phyloP scores from a whole-genome alignment of 1,284 basidiomycete species.

The Ganoderma lucidum region DNA sequence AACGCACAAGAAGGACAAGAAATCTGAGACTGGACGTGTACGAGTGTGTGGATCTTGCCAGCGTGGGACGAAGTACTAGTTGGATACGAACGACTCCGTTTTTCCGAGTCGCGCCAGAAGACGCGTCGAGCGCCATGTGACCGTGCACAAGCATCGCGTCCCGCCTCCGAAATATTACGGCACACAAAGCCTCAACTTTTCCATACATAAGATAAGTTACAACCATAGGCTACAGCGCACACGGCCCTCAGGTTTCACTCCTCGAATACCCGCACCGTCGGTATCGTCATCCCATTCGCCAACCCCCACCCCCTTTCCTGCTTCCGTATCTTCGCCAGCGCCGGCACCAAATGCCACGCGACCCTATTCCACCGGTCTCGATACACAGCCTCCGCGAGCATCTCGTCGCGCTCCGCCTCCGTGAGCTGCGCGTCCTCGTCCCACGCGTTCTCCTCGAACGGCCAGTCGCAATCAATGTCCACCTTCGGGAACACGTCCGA shows the following conservation, averaged over 20 bases:
- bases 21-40: background rate
- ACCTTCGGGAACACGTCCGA: slow-evolving; percentile 15
- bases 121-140: background rate
- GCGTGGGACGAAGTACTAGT: background rate
- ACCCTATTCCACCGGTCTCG: slow-evolving; percentile 4
- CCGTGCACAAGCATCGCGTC: background rate
- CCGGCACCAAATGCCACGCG: slow-evolving; percentile 1
- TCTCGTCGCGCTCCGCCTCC: slow-evolving; percentile 3
- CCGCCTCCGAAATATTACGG: background rate
- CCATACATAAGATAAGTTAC: background rate
- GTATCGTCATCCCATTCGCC: slow-evolving; percentile 1
- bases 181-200: background rate
- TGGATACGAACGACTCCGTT: background rate
- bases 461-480: slow-evolving; percentile 10
- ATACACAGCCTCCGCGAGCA: slow-evolving; percentile 5
- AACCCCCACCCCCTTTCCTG: slow-evolving; percentile 16
- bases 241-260: background rate
- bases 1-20: background rate
- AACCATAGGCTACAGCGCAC: background rate
- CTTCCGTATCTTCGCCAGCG: slow-evolving; percentile 8
- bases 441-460: slow-evolving; percentile 6
- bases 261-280: background rate
- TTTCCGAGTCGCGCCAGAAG: background rate
- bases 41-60: background rate
- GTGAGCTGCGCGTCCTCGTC: slow-evolving; percentile 9